Percentiles rank a stretch among this genome's conserved stretches.
phyloP scores from a whole-genome alignment of 140 eudicot species.

The Cichorium intybus region DNA sequence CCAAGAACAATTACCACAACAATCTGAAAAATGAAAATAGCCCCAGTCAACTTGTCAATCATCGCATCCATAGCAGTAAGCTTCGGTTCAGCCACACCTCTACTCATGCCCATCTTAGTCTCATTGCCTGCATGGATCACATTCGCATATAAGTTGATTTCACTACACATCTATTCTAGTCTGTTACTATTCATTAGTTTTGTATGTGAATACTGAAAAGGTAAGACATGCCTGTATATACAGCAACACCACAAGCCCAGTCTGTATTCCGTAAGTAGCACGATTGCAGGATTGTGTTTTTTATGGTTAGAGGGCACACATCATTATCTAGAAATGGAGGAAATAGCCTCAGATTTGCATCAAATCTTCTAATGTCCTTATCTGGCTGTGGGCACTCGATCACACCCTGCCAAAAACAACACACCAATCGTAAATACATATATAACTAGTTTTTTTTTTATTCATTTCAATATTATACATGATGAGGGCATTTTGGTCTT shows the following conservation, averaged over 20 bases:
- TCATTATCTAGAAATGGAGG: constrained; percentile 98
- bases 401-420: constrained; percentile 64
- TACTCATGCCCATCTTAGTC: constrained; percentile 96
- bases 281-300: constrained; percentile 93
- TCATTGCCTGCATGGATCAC: constrained; percentile 66
- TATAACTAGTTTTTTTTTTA: too few species aligned
- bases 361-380: constrained; percentile 88
- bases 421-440: too few species aligned
- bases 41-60: constrained; percentile 98
- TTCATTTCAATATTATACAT: too few species aligned
- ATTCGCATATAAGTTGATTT: not conserved
- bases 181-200: too few species aligned
- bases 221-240: constrained; percentile 73
- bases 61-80: constrained; percentile 97
- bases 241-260: constrained; percentile 99
- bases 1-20: constrained; percentile 93
- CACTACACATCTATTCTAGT: not conserved
- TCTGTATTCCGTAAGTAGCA: constrained; percentile 96
- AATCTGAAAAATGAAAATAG: constrained; percentile 89
- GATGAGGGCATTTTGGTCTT: too few species aligned
- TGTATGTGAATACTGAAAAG: constrained; percentile 3
- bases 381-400: constrained; percentile 94
- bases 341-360: constrained; percentile 91
- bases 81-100: constrained; percentile 97
- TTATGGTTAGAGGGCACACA: constrained; percentile 84